A percentile compares a stretch with the other conserved stretches of the same genome.
Conservation (phyloP, 2,329 filamentous ascomycete species). For the Epichloe bromicola region DNA sequence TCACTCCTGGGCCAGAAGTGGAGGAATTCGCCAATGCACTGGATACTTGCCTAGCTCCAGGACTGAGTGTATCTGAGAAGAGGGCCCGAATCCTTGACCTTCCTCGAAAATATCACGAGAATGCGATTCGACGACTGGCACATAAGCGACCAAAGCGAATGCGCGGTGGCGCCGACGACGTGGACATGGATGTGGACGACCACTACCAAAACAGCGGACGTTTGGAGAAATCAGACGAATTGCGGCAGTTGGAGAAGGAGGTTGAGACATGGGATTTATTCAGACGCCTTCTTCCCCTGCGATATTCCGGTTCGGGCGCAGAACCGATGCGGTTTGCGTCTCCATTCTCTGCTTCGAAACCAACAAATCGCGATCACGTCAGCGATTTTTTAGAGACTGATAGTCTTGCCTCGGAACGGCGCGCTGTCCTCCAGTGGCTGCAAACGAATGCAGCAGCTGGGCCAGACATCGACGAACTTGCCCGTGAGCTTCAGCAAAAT, state of each 20-base stretch:
- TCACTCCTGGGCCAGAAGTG: slow-evolving; percentile 65
- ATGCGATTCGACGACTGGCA: slow-evolving; percentile 27
- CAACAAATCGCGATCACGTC: slow-evolving; percentile 18
- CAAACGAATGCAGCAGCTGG: slow-evolving; percentile 61
- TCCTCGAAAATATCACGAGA: slow-evolving; percentile 41
- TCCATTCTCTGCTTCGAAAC: slow-evolving; percentile 16
- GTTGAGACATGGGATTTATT: slow-evolving; percentile 85
- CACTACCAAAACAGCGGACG: background rate
- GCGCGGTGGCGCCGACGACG: slow-evolving; percentile 28
- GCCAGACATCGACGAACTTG: slow-evolving; percentile 61
- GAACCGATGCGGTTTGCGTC: slow-evolving; percentile 20
- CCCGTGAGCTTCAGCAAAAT: slow-evolving; percentile 61
- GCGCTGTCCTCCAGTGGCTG: slow-evolving; percentile 73
- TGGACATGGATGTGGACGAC: slow-evolving; percentile 45
- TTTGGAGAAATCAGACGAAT: slow-evolving; percentile 11
- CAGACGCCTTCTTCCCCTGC: slow-evolving; percentile 56
- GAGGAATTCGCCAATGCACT: slow-evolving; percentile 75
- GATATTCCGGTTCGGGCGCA: slow-evolving; percentile 34
- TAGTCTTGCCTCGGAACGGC: slow-evolving; percentile 61
- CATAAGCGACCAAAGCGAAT: slow-evolving; percentile 16
- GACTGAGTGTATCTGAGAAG: slow-evolving; percentile 37
- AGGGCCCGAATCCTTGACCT: slow-evolving; percentile 57
- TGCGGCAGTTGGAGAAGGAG: slow-evolving; percentile 59
- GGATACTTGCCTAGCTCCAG: slow-evolving; percentile 54
- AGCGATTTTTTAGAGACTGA: slow-evolving; percentile 64